Evolutionary conservation across 352 stramenopile genomes (phyloP), one percentile per base, ranked within the genome.

Genomic region (Phytophthora ohioensis): DNA sequence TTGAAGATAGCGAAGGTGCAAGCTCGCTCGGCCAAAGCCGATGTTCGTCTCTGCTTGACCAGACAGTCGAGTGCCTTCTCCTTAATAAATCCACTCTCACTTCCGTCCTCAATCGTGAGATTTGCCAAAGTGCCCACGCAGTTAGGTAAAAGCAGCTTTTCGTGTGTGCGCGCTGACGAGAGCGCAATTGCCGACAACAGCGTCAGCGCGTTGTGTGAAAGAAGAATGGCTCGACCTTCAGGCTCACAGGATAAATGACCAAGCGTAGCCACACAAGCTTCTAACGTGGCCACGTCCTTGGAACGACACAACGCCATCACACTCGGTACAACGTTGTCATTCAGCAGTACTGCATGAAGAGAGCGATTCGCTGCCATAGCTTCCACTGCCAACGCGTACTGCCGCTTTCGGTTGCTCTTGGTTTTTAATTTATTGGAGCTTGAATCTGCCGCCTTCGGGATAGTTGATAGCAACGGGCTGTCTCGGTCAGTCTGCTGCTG

Each of bases 31-130:
- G 71, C 73, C 7, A 80, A 41, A 0, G 69, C 60, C 5, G 62
- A 81, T 3, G 62, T 63, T 46, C 81, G 81, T 54, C 84, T 68
- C 49, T 90, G 81, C 58, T 82, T 85, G 4, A 91, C 47, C 2
- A 92, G 73, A 30, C 73, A 82, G 15, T 91, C 84, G 43, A 93
- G 82, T 10, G 69, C 82, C 57, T 92, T 93, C 21, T 93, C 86
- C 62, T 91, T 90, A 52, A 93, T 82, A 59, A 92, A 90, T 0
- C 74, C 67, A 47, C 72, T 79, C 67, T 93, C 86, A 38, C 77
- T 81, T 12, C 80, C 77, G 49, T 93, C 86, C 41, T 93, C 84
- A 32, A 93, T 92, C 35, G 84, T 93, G 15, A 92, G 56, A 43
- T 93, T 93, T 3, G 84, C 81, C n/a, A 91, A 68, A 17, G 75